Percentiles rank a stretch among this genome's conserved stretches.
phyloP scores from a whole-genome alignment of 2,329 filamentous ascomycete genomes.

The Alternaria sp. region DNA sequence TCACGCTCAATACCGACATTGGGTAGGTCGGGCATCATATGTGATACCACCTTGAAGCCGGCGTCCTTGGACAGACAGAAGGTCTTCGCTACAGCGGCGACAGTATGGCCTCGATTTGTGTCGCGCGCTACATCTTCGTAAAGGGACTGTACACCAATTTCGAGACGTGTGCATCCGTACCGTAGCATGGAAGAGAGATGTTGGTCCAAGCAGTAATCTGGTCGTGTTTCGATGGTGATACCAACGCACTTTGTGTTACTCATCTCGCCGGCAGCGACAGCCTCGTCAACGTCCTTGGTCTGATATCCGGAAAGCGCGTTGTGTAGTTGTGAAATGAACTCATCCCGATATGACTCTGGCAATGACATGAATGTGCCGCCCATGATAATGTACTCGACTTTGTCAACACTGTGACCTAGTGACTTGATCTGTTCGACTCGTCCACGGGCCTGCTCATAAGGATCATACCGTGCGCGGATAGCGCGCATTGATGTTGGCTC shows the following conservation, averaged over 20 bases:
- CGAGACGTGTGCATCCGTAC: slow-evolving; percentile 95
- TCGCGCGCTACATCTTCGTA: slow-evolving; percentile 99
- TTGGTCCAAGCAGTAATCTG: slow-evolving; percentile 96
- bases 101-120: slow-evolving; percentile 95
- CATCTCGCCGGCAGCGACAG: slow-evolving; percentile 92
- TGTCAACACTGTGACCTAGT: slow-evolving; percentile 95
- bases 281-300: slow-evolving; percentile 92
- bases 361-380: slow-evolving; percentile 99
- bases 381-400: slow-evolving; percentile 99
- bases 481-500: slow-evolving; percentile 98
- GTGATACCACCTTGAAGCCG: slow-evolving; percentile 97
- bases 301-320: slow-evolving; percentile 97
- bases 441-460: slow-evolving; percentile 95
- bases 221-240: slow-evolving; percentile 96
- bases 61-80: slow-evolving; percentile 98
- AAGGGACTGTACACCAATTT: slow-evolving; percentile 93
- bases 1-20: slow-evolving; percentile 99
- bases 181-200: slow-evolving; percentile 94
- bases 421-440: slow-evolving; percentile 96
- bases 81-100: slow-evolving; percentile 92
- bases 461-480: slow-evolving; percentile 95
- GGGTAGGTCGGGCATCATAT: slow-evolving; percentile 99
- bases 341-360: slow-evolving; percentile 84
- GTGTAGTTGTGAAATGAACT: slow-evolving; percentile 94
- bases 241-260: slow-evolving; percentile 97